phyloP scores from a whole-genome alignment of 257 asterid species.

The Nicotiana otophora region DNA sequence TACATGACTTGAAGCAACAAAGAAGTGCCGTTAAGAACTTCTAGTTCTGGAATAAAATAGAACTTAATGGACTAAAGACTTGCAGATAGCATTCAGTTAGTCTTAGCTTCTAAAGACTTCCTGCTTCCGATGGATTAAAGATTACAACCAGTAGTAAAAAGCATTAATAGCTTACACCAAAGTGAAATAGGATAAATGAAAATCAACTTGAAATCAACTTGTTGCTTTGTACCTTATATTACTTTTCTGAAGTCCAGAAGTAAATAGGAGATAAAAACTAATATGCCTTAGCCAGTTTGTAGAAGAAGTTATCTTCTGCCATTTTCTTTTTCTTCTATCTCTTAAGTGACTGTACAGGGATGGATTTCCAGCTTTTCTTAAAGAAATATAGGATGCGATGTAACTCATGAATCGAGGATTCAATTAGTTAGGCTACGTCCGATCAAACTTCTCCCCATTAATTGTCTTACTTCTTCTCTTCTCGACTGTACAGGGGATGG shows the following conservation, averaged over 20 bases:
- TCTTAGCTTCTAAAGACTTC: not conserved
- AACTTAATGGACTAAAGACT: not conserved
- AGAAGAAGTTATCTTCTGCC: not conserved
- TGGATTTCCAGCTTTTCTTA: not conserved
- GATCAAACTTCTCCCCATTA: not conserved
- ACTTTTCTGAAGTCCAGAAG: not conserved
- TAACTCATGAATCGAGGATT: not conserved
- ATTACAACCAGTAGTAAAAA: not conserved
- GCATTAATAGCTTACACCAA: not conserved
- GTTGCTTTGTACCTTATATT: too few species aligned
- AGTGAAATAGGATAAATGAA: not conserved
- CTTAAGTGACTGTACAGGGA: not conserved
- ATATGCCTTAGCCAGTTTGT: not conserved
- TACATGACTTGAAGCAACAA: not conserved
- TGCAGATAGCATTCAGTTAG: not conserved
- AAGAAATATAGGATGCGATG: not conserved
- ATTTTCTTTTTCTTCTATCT: not conserved
- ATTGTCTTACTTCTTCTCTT: not conserved
- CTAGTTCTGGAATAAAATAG: not conserved
- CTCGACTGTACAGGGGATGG: not conserved
- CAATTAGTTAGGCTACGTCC: not conserved
- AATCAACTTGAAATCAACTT: not conserved
- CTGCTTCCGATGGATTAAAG: not conserved
- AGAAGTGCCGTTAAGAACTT: not conserved
- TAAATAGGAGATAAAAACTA: not conserved